Evolutionary conservation across 73 alveolate species (phyloP).

Genomic region (Durusdinium trenchii): DNA sequence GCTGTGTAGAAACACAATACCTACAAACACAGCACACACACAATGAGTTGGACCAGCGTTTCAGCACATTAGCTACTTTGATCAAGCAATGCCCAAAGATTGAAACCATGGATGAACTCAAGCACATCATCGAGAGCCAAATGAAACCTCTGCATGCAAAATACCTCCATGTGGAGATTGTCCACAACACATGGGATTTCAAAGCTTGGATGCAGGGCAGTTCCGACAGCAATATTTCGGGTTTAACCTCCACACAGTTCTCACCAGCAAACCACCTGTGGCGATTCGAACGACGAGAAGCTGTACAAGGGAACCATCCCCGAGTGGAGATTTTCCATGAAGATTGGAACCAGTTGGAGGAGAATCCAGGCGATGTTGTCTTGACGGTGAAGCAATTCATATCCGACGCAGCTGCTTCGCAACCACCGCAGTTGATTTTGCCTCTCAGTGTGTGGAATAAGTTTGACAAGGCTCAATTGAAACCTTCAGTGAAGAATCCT

Average conservation of each 20-base stretch:
- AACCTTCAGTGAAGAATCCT: background rate
- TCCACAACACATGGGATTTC: background rate
- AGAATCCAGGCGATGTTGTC: background rate
- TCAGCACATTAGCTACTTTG: background rate
- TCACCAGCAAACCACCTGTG: conserved; percentile 3
- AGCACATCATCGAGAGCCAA: background rate
- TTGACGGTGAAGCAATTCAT: background rate
- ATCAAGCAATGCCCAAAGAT: background rate
- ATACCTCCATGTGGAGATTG: background rate
- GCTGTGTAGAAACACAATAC: background rate
- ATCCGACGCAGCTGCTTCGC: background rate
- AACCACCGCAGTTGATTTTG: background rate
- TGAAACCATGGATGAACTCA: background rate
- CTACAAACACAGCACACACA: background rate
- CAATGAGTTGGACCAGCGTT: conserved; percentile 40
- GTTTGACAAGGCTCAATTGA: background rate
- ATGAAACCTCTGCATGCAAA: background rate
- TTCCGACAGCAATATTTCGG: background rate
- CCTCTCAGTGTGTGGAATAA: background rate
- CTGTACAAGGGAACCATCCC: background rate
- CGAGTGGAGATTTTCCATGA: background rate
- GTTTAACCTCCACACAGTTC: background rate
- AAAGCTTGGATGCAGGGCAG: background rate
- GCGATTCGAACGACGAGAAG: background rate
- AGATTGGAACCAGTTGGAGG: background rate